Evolutionary conservation across 352 stramenopile genomes (phyloP), one percentile per base, ranked within the genome.

Genomic region (Halophytophthora polymorphica): DNA sequence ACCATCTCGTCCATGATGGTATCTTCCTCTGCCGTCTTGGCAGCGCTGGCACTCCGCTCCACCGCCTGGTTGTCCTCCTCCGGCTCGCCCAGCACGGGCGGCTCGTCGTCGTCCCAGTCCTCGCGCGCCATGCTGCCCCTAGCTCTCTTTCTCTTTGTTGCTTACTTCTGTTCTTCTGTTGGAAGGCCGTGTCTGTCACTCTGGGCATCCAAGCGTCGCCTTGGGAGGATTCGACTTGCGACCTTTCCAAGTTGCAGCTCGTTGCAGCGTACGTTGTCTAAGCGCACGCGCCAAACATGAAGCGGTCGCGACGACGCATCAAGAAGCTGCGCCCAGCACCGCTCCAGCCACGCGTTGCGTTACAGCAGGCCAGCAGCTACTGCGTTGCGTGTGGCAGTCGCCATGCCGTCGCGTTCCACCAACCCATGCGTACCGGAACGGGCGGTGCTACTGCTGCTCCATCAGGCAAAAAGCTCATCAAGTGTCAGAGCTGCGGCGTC

Each of bases 1-100:
- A 93, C 25, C 69, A 93, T 93, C 34, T 93, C 79, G 50, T 88
- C 73, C 82, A 93, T 93, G 41, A 90, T 56, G 37, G 59, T 90
- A 29, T 22, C 10, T 2, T 74, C 65, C 45, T 63, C 39, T 23
- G 6, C 45, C 15, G 12, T 54, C 34, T 2, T 53, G 25, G 8
- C 25, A 4, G 4, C 8, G 25, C 25, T 31, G 25, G 39, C 35
- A 41, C 18, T 13, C 28, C 41, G 43, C n/a, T 64, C 55, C 3
- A 34, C 44, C 19, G n/a, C 5, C 44, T 83, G 72, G 45, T 77
- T 83, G 55, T 66, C 54, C 14, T 46, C 25, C 2, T 50, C 51
- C 0, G 56, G 49, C 0, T 61, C 56, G 13, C 61, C 64, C 19
- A 87, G 53, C 45, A 77, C 56, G 34, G 76, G 76, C 6, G 75